These are phyloP conservation scores for Verticillium alfalfae DNA, from an alignment of 2,329 filamentous ascomycete species.

Conservation along the genomic window DNA sequence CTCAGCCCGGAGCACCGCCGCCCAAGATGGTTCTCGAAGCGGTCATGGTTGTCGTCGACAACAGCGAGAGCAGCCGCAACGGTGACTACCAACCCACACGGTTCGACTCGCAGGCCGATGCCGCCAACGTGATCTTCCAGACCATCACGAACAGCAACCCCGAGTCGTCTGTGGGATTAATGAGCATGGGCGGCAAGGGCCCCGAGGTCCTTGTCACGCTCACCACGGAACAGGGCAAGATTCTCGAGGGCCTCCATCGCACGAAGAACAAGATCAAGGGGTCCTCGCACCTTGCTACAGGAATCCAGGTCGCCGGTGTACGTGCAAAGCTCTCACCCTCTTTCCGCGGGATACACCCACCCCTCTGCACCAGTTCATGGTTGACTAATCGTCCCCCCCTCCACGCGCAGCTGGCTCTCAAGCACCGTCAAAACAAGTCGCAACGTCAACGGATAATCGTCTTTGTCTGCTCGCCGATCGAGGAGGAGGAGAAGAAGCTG, in stretches of 20 bases:
- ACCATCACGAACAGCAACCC: conserved; percentile 93
- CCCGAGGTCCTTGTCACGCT: conserved; percentile 95
- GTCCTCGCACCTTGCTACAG: conserved; percentile 80
- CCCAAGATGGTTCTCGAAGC: conserved; percentile 94
- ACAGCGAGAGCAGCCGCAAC: conserved; percentile 97
- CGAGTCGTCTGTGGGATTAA: conserved; percentile 93
- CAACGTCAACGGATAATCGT: conserved; percentile 96
- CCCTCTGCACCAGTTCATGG: background rate
- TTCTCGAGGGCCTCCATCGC: conserved; percentile 84
- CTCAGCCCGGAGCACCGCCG: conserved; percentile 18
- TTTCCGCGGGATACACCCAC: background rate
- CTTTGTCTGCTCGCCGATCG: conserved; percentile 89
- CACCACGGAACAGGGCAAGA: conserved; percentile 93
- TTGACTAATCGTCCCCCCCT: background rate
- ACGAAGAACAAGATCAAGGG: conserved; percentile 90
- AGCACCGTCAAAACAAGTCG: conserved; percentile 96
- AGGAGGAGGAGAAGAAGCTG: conserved; percentile 83
- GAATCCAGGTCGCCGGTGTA: conserved; percentile 92
- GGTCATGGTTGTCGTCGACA: conserved; percentile 99
- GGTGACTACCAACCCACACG: conserved; percentile 87
- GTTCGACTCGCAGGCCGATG: conserved; percentile 94
- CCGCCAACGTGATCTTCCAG: conserved; percentile 91
- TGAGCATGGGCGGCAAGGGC: conserved; percentile 98
- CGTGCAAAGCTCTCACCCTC: conserved; percentile 24
- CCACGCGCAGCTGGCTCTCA: conserved; percentile 72